phyloP scores from a whole-genome alignment of 129 eudicot species.

The Chrysanthemum makinoi region DNA sequence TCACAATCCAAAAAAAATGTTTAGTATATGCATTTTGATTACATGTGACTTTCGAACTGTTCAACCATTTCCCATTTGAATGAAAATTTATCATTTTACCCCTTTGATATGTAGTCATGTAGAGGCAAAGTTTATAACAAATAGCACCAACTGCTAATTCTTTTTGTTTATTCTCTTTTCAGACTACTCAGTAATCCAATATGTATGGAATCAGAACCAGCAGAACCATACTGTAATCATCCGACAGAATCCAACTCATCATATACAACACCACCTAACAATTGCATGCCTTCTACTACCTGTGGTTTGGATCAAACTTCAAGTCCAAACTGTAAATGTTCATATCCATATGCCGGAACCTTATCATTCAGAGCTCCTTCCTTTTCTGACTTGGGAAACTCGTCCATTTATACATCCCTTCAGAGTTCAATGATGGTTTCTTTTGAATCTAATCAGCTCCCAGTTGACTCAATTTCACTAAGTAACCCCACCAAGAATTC shows the following conservation, averaged over 20 bases:
- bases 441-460: constrained; percentile 38
- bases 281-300: constrained; percentile 40
- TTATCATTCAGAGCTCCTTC: constrained; percentile 68
- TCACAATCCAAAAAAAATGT: too few species aligned
- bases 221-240: not conserved
- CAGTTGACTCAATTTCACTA: constrained; percentile 61
- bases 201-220: constrained; percentile 49
- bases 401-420: constrained; percentile 31
- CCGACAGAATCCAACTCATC: constrained; percentile 26
- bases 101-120: not conserved
- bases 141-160: not conserved
- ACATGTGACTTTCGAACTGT: too few species aligned
- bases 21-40: too few species aligned
- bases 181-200: constrained; percentile 61
- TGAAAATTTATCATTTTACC: not conserved
- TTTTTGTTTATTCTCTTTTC: constrained; percentile 16
- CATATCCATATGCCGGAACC: constrained; percentile 66
- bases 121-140: not conserved
- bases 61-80: too few species aligned
- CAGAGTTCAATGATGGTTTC: constrained; percentile 27
- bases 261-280: constrained; percentile 38
- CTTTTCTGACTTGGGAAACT: constrained; percentile 57
- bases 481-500: constrained; percentile 40
- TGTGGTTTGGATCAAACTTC: constrained; percentile 54
- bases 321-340: constrained; percentile 68